phyloP scores from a whole-genome alignment of 2,329 filamentous ascomycete species.

The Ploettnerulaceae sp. region DNA sequence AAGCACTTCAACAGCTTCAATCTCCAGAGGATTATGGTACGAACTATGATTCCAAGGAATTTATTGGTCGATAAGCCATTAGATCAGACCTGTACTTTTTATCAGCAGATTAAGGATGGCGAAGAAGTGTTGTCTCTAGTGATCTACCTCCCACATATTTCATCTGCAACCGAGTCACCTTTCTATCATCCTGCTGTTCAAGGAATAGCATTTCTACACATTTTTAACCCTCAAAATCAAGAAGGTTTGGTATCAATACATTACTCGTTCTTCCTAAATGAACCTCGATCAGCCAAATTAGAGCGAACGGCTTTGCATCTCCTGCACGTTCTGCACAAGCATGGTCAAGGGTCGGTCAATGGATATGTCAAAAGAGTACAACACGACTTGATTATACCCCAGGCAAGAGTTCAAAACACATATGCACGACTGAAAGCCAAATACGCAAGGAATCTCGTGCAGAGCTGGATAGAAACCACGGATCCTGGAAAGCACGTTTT shows the following conservation, averaged over 20 bases:
- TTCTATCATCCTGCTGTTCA: slow-evolving; percentile 83
- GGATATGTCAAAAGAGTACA: slow-evolving; percentile 79
- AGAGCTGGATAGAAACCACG: slow-evolving; percentile 80
- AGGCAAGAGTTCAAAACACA: slow-evolving; percentile 72
- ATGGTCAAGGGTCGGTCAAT: slow-evolving; percentile 57
- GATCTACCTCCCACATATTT: slow-evolving; percentile 72
- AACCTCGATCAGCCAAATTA: slow-evolving; percentile 43
- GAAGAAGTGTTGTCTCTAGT: slow-evolving; percentile 49
- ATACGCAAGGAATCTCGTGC: slow-evolving; percentile 67
- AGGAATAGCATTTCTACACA: slow-evolving; percentile 71
- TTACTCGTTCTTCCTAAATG: slow-evolving; percentile 48
- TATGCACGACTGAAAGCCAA: slow-evolving; percentile 75
- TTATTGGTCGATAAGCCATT: slow-evolving; percentile 67
- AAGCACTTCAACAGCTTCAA: slow-evolving; percentile 43
- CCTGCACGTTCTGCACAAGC: slow-evolving; percentile 65
- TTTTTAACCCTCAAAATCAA: slow-evolving; percentile 45
- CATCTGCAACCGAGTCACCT: slow-evolving; percentile 59
- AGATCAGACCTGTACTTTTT: slow-evolving; percentile 79
- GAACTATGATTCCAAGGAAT: slow-evolving; percentile 78
- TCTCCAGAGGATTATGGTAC: slow-evolving; percentile 62
- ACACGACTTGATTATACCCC: slow-evolving; percentile 76
- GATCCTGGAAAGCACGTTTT: slow-evolving; percentile 91
- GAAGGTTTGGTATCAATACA: slow-evolving; percentile 54
- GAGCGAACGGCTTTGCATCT: slow-evolving; percentile 64
- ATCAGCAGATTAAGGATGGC: slow-evolving; percentile 37